A percentile compares a stretch with the other conserved stretches of the same genome.
phyloP scores from a whole-genome alignment of 495 filamentous ascomycete genomes.

The Podospora appendiculata region DNA sequence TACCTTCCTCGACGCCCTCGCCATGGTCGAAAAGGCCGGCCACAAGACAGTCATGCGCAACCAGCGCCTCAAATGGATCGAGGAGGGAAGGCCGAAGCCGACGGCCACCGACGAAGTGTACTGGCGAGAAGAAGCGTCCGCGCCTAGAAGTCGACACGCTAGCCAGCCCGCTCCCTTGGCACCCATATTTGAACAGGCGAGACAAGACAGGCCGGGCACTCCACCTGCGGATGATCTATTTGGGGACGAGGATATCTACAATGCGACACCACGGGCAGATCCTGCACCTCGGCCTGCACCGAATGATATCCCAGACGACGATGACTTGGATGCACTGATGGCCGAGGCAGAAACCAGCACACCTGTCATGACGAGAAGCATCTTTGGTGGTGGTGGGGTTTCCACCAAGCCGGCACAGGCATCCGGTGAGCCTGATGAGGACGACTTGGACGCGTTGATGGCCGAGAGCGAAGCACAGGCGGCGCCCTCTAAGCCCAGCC shows the following conservation, averaged over 20 bases:
- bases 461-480: slow-evolving; percentile 35
- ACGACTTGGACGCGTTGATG: slow-evolving; percentile 47
- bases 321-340: slow-evolving; percentile 45
- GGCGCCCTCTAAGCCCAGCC: slow-evolving; percentile 1
- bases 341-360: slow-evolving; percentile 32
- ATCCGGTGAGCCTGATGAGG: slow-evolving; percentile 30
- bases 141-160: not conserved
- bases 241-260: slow-evolving; percentile 36
- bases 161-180: slow-evolving; percentile 31
- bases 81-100: slow-evolving; percentile 55
- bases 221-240: slow-evolving; percentile 24
- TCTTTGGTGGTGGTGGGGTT: slow-evolving; percentile 16
- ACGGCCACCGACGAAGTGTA: slow-evolving; percentile 40
- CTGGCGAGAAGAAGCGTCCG: too few relatives aligned
- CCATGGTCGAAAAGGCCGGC: slow-evolving; percentile 89
- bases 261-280: slow-evolving; percentile 25
- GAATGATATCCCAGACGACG: slow-evolving; percentile 34
- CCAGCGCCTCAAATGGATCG: slow-evolving; percentile 66
- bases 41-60: slow-evolving; percentile 72
- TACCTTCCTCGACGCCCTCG: slow-evolving; percentile 81
- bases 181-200: slow-evolving; percentile 38
- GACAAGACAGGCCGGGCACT: slow-evolving; percentile 17
- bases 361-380: slow-evolving; percentile 9
- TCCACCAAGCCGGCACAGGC: not conserved
- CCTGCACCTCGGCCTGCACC: not conserved